Base-by-base conservation (phyloP, 129 eudicot species). In the Arctium lappa region DNA sequence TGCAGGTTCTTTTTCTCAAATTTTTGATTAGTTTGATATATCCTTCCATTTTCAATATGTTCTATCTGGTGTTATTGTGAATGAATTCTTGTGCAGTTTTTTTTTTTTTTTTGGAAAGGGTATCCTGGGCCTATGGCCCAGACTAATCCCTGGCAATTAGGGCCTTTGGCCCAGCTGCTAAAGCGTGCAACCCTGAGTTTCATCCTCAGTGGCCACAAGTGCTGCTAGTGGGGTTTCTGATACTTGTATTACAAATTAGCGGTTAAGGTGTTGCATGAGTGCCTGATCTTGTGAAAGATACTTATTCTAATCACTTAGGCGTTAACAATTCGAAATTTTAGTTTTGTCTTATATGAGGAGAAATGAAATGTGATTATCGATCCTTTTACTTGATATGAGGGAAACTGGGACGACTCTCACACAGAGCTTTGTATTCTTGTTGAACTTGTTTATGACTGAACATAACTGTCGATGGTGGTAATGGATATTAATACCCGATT, bases 41-140 rank as follows among this genome's bases (percentile, higher is more conserved):
- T 31, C 79, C 76, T 76, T 85, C 60, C 73, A 34, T 72, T 69
- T 69, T 69, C 33, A 71, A 11, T 53, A 77, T 18, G 27, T 33
- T 46, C 63, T 12, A 48, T 30, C 3, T 9, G 5, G 16, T 18
- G 33, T 32, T 40, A 18, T 39, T 48, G 60, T 73, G 76, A 2
- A 39, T 53, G 63, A 65, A 11, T 34, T 37, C 29, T 74, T 27
- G 32, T 16, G 50, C 37, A 22, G 73, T 12, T 33, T 33, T 33
- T 33, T 33, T 33, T 33, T 33, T 22, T 22, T 22, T 22, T 22
- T 22, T 22, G 27, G 27, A 22, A 22, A 22, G 27, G 27, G 27
- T 22, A 22, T 22, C 27, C 27, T 22, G 27, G 27, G 27, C 27
- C 27, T 22, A 22, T 22, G 27, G 27, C 27, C 27, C 27, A 22